phyloP scores from a whole-genome alignment of 371 early-diverging fungal genomes.

The Mucor indicus region DNA sequence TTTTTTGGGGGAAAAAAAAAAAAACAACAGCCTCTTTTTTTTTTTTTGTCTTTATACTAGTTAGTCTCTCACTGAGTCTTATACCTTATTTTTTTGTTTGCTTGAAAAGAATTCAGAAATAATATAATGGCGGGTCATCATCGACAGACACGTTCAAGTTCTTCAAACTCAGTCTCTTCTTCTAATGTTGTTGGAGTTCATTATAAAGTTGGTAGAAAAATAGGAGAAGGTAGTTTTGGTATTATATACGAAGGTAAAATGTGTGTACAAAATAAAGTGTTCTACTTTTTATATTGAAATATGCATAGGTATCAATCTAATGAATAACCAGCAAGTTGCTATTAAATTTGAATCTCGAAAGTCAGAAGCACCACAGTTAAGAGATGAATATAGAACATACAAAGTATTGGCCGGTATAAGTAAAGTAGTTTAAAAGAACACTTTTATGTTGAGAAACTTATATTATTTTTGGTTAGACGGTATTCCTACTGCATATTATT shows the following conservation, averaged over 20 bases:
- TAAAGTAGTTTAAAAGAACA: slow-evolving; percentile 38
- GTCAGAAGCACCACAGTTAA: slow-evolving; percentile 90
- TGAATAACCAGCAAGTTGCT: slow-evolving; percentile 84
- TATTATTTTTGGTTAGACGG: slow-evolving; percentile 49
- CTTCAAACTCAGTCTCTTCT: slow-evolving; percentile 16
- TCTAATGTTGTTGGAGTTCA: slow-evolving; percentile 83
- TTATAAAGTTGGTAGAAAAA: slow-evolving; percentile 89
- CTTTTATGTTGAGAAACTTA: not conserved
- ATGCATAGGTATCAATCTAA: slow-evolving; percentile 63
- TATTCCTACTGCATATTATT: slow-evolving; percentile 87
- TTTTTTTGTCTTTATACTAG: too few species aligned
- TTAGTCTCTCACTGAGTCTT: too few species aligned
- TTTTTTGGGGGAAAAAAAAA: too few species aligned
- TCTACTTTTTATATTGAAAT: too few species aligned
- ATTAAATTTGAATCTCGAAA: slow-evolving; percentile 95
- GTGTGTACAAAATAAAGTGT: too few species aligned
- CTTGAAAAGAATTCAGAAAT: too few species aligned
- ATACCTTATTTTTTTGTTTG: too few species aligned
- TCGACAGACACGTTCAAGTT: slow-evolving; percentile 20
- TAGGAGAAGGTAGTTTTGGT: slow-evolving; percentile 95
- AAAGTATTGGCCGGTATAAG: slow-evolving; percentile 77
- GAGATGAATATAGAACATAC: slow-evolving; percentile 92
- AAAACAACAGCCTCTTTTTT: too few species aligned
- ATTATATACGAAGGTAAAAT: slow-evolving; percentile 91
- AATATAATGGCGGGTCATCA: slow-evolving; percentile 15